These are phyloP conservation scores for Hydnomerulius pinastri DNA, from an alignment of 768 basidiomycete species.

Conservation along the genomic window DNA sequence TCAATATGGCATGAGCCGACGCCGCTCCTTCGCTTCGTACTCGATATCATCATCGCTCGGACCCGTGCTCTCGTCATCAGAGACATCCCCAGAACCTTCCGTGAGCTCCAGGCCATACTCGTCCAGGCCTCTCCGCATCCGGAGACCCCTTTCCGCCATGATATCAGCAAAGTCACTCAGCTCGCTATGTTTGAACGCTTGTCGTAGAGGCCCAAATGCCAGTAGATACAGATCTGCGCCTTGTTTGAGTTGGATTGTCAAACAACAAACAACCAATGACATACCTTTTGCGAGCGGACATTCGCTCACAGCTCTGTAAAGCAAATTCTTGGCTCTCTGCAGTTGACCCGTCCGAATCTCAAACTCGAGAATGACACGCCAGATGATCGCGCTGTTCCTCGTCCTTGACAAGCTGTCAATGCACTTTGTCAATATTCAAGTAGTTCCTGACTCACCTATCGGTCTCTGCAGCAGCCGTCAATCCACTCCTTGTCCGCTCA, in stretches of 20 bases:
- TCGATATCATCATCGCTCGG: conserved; percentile 56
- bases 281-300: conserved; percentile 77
- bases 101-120: conserved; percentile 30
- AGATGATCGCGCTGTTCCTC: conserved; percentile 62
- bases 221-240: conserved; percentile 69
- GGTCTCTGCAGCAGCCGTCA: conserved; percentile 61
- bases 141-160: conserved; percentile 76
- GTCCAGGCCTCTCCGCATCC: conserved; percentile 63
- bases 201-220: conserved; percentile 71
- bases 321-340: conserved; percentile 64
- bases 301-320: conserved; percentile 75
- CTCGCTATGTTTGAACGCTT: conserved; percentile 60
- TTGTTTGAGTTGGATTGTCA: conserved; percentile 12
- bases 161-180: conserved; percentile 63
- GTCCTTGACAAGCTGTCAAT: conserved; percentile 48
- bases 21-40: conserved; percentile 55
- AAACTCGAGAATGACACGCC: conserved; percentile 76
- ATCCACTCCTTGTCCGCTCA: conserved; percentile 67
- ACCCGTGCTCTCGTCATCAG: conserved; percentile 24
- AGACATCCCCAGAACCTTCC: conserved; percentile 25
- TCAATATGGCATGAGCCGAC: conserved; percentile 66
- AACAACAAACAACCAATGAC: not conserved
- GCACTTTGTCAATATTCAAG: not conserved
- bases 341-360: conserved; percentile 66
- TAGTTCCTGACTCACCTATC: conserved; percentile 53